Percentiles rank a stretch among this genome's conserved stretches.
phyloP scores from a whole-genome alignment of 176 grass and related monocot species.

The Microstegium vimineum region DNA sequence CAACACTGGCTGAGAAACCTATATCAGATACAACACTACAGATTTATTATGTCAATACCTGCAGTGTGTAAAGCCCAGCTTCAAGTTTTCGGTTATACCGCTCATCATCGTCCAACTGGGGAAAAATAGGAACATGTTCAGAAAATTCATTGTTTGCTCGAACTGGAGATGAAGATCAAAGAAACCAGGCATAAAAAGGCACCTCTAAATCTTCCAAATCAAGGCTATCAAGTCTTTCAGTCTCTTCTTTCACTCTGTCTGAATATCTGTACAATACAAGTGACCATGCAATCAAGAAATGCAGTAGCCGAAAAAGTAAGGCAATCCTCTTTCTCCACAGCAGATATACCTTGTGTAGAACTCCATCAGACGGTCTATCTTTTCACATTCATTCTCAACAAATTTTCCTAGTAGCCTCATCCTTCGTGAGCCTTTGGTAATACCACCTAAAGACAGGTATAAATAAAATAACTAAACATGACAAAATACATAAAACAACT shows the following conservation, averaged over 20 bases:
- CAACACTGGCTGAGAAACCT: background rate
- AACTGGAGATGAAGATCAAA: constrained; percentile 3
- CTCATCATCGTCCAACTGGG: constrained; percentile 90
- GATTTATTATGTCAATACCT: constrained; percentile 47
- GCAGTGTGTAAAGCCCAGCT: constrained; percentile 87
- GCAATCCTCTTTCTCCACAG: background rate
- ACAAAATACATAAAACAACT: background rate
- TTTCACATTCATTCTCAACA: constrained; percentile 98
- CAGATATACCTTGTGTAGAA: constrained; percentile 65
- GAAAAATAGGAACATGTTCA: constrained; percentile 12
- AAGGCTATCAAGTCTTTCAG: constrained; percentile 60
- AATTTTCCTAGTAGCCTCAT: constrained; percentile 91
- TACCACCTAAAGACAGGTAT: constrained; percentile 57
- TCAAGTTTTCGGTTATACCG: constrained; percentile 87
- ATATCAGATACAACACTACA: background rate
- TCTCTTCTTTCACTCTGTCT: constrained; percentile 86
- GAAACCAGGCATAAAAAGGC: constrained; percentile 3
- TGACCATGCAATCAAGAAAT: constrained; percentile 22
- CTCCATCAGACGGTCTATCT: constrained; percentile 93
- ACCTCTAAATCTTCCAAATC: constrained; percentile 96
- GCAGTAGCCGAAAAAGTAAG: background rate
- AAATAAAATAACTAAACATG: constrained; percentile 14
- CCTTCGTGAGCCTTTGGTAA: constrained; percentile 88
- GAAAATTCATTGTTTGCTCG: constrained; percentile 16
- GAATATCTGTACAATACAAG: constrained; percentile 63